These are phyloP conservation scores for Macrotyloma uniflorum DNA, from an alignment of 306 rosid genomes.

Conservation along the genomic window DNA sequence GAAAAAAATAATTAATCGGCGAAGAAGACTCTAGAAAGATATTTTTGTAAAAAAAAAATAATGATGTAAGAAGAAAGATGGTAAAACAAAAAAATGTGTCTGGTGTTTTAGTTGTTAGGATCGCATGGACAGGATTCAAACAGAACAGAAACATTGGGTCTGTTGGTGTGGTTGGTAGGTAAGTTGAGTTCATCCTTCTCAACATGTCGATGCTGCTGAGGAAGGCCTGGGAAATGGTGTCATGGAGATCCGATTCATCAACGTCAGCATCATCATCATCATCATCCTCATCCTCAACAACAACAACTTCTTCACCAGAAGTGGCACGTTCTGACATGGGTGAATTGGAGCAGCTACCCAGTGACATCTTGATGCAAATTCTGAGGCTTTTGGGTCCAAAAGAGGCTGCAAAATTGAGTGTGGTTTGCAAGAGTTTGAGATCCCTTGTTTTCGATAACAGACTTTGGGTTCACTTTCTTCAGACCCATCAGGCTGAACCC, in stretches of 20 bases:
- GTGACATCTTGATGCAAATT: constrained; percentile 64
- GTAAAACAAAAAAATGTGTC: not conserved
- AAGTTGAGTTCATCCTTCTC: not conserved
- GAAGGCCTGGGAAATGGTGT: constrained; percentile 64
- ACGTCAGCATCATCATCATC: not conserved
- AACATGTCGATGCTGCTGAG: constrained; percentile 56
- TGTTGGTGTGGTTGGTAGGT: not conserved
- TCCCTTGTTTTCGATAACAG: constrained; percentile 50
- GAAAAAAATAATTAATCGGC: too few relatives aligned
- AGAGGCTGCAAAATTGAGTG: constrained; percentile 53
- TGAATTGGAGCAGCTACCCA: constrained; percentile 62
- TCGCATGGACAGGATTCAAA: not conserved
- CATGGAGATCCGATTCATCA: constrained; percentile 31
- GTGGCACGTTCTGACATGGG: constrained; percentile 36
- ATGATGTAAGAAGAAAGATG: too few relatives aligned
- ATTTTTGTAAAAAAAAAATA: too few relatives aligned
- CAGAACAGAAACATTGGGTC: not conserved
- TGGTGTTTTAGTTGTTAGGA: not conserved
- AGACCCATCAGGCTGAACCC: constrained; percentile 43
- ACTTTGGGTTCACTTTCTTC: constrained; percentile 71
- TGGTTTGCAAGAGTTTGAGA: constrained; percentile 55
- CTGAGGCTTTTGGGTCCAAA: constrained; percentile 69
- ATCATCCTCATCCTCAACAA: not conserved
- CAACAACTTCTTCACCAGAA: not conserved
- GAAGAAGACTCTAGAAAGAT: too few relatives aligned